Evolutionary conservation across 495 filamentous ascomycete species (phyloP), one percentile per base, ranked within the genome.

Genomic region (Aspergillus diversus): DNA sequence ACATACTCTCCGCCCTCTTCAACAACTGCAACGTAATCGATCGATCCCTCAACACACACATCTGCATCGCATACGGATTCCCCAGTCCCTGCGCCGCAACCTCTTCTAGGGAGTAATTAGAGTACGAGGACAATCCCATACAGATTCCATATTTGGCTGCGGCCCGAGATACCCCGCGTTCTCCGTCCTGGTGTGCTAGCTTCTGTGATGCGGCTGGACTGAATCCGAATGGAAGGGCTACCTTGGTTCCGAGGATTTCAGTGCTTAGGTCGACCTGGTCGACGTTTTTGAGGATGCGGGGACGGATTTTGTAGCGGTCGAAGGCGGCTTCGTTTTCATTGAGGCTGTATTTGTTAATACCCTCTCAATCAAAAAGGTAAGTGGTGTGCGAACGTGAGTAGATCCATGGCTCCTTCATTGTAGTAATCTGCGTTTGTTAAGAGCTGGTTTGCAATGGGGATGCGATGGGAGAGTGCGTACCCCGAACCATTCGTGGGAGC

Each of bases 21-120:
- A 98, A 84, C 70, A 97, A 92, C 61, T 87, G 84, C 75, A 92
- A 81, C 32, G 94, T 97, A 67, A 97, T 88, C 31, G 83, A 83
- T 32, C 94, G 87, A 80, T 98, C 89, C 73, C 92, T 90, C 81
- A 97, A 90, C 58, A 97, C 92, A 79, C 96, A 97, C n/a, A 97
- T 86, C 76, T 99, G 95, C 63, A 87, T 63, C 21, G 73, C 78
- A 57, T 83, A 81, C 5, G 80, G 72, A 57, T 80, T 79, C 0
- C 74, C 78, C 0, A 66, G 51, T 11, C 77, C 74, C 33, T 80
- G 68, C 0, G 68, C 70, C 5, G 75, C 72, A 1, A 89, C 83
- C 13, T 87, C 81, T 55, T 86, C 82, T 21, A 87, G 67, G 0
- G 78, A 65, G 35, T 73, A 74, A 8, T 78, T 87, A 2, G 85